Percentiles rank a stretch among this genome's conserved stretches.
Conservation (phyloP, 2,329 filamentous ascomycete genomes). For the Achaetomium macrosporum region DNA sequence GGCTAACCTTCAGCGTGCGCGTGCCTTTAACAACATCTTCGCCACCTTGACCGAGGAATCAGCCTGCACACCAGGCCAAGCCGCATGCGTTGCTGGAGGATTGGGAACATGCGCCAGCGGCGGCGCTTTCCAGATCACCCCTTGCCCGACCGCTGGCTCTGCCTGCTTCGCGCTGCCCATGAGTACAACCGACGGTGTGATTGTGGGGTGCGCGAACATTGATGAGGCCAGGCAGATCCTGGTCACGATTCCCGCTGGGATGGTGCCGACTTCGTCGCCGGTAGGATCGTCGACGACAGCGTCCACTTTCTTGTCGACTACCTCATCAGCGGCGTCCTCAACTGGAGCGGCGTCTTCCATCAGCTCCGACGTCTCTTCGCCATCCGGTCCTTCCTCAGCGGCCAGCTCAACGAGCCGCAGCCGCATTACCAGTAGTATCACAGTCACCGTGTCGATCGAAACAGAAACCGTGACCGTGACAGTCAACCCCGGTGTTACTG, state of each 20-base stretch:
- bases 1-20: slow-evolving; percentile 41
- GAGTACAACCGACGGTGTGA: slow-evolving; percentile 41
- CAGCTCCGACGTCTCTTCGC: background rate
- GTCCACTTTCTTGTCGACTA: background rate
- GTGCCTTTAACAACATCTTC: slow-evolving; percentile 44
- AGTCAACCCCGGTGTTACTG: slow-evolving; percentile 1
- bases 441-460: slow-evolving; percentile 9
- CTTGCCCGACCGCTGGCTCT: slow-evolving; percentile 27
- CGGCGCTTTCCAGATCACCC: slow-evolving; percentile 40
- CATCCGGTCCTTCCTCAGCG: background rate
- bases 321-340: background rate
- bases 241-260: slow-evolving; percentile 24
- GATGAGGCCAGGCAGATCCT: slow-evolving; percentile 39
- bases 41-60: slow-evolving; percentile 39
- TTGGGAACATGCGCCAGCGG: slow-evolving; percentile 40
- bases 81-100: slow-evolving; percentile 48
- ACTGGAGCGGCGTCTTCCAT: background rate
- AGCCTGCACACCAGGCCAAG: slow-evolving; percentile 41
- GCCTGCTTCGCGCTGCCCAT: slow-evolving; percentile 52
- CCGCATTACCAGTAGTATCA: slow-evolving; percentile 13
- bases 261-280: slow-evolving; percentile 3
- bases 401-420: background rate
- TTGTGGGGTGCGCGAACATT: slow-evolving; percentile 42
- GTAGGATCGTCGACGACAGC: background rate
- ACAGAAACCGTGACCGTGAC: slow-evolving; percentile 14